Percentiles rank a stretch among this genome's conserved stretches.
Evolutionary conservation across 1,284 basidiomycete genomes (phyloP).

Genomic region (Microbotryum saponariae): DNA sequence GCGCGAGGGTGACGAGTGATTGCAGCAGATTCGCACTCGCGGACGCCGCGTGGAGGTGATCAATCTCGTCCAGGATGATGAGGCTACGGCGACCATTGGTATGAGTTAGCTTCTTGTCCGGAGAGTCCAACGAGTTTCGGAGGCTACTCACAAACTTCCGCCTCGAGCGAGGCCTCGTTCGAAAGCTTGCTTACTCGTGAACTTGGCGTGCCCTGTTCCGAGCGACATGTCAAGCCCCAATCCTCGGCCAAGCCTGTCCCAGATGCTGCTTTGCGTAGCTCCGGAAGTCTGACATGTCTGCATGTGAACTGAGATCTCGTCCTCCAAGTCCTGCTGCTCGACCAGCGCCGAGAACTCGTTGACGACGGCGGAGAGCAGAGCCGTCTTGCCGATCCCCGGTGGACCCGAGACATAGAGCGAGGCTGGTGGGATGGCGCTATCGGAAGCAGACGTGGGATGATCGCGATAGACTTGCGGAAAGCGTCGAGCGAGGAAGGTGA

Average conservation of each 20-base stretch:
- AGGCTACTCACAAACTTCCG: conserved; percentile 24
- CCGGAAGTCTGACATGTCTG: conserved; percentile 43
- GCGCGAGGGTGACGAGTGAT: conserved; percentile 38
- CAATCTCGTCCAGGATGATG: conserved; percentile 46
- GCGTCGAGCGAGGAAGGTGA: conserved; percentile 35
- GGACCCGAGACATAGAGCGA: conserved; percentile 44
- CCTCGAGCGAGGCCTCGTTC: conserved; percentile 16
- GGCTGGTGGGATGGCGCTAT: conserved; percentile 7
- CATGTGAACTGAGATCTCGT: conserved; percentile 35
- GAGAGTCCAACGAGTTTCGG: conserved; percentile 2
- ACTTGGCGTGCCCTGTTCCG: conserved; percentile 5
- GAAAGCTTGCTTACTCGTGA: conserved; percentile 24
- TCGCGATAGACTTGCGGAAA: conserved; percentile 16
- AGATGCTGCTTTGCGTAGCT: conserved; percentile 26
- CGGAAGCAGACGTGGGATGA: not conserved
- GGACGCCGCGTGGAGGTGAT: conserved; percentile 38
- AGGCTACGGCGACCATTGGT: conserved; percentile 26
- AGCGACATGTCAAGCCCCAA: conserved; percentile 9
- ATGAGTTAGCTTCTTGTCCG: not conserved
- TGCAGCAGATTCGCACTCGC: conserved; percentile 39
- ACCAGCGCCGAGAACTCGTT: conserved; percentile 28
- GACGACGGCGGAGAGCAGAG: conserved; percentile 41
- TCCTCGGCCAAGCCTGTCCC: conserved; percentile 33
- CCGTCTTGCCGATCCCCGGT: conserved; percentile 46
- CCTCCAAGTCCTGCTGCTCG: conserved; percentile 3